These are phyloP conservation scores for Pestalotiopsis sp. DNA, from an alignment of 2,329 filamentous ascomycete genomes.

Conservation along the genomic window DNA sequence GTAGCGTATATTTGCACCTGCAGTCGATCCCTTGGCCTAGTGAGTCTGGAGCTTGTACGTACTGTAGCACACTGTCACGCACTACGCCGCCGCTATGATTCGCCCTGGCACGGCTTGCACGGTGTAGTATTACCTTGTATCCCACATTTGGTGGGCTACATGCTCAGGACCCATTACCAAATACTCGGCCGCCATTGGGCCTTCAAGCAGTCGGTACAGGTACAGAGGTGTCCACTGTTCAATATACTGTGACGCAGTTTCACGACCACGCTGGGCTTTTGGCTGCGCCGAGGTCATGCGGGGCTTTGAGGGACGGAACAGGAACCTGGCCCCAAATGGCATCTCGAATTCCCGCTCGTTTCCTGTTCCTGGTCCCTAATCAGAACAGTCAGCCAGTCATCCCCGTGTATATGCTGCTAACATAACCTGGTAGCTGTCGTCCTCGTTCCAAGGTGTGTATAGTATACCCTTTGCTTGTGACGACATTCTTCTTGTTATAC, in stretches of 20 bases:
- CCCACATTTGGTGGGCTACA: background rate
- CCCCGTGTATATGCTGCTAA: background rate
- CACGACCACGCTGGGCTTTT: background rate
- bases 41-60: background rate
- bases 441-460: background rate
- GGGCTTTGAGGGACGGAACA: background rate
- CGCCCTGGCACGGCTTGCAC: background rate
- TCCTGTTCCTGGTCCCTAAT: conserved; percentile 2
- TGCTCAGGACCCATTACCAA: background rate
- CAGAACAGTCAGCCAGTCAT: background rate
- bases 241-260: background rate
- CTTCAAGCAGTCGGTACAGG: background rate
- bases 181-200: background rate
- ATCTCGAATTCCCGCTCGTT: conserved; percentile 1
- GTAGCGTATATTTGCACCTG: background rate
- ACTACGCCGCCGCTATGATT: background rate
- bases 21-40: background rate
- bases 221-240: background rate
- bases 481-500: background rate
- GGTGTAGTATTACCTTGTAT: background rate
- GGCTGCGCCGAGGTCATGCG: background rate
- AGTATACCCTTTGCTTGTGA: background rate
- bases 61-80: no score
- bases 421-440: no score
- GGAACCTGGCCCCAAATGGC: background rate